A percentile compares a stretch with the other conserved stretches of the same genome.
phyloP scores from a whole-genome alignment of 768 basidiomycete genomes.

The Leccinum pellstonianum region DNA sequence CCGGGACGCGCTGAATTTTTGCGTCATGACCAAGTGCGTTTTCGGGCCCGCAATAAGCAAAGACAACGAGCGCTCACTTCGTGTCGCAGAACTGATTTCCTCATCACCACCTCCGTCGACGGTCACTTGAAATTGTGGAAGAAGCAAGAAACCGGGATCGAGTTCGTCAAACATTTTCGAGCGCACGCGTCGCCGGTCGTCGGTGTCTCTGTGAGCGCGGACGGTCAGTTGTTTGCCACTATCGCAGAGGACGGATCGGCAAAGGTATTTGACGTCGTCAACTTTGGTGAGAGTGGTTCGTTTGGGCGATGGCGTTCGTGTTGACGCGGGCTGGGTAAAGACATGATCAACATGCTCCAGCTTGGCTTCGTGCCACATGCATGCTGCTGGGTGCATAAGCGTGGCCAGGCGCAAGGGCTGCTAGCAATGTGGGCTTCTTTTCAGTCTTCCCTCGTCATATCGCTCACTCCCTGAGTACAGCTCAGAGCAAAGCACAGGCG shows the following conservation, averaged over 20 bases:
- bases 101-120: constrained; percentile 93
- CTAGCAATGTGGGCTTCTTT: constrained; percentile 74
- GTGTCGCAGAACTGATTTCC: constrained; percentile 74
- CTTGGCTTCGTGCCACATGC: constrained; percentile 81
- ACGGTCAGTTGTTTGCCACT: constrained; percentile 90
- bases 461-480: constrained; percentile 40
- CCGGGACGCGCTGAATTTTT: constrained; percentile 86
- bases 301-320: not conserved
- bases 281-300: constrained; percentile 74
- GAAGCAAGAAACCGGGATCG: constrained; percentile 93
- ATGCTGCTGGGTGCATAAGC: constrained; percentile 93
- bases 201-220: constrained; percentile 81
- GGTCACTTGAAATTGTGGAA: constrained; percentile 99
- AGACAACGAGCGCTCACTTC: constrained; percentile 6
- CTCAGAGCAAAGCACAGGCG: constrained; percentile 72
- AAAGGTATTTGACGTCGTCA: constrained; percentile 96
- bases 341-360: constrained; percentile 99
- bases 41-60: too few species aligned
- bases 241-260: constrained; percentile 89
- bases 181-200: constrained; percentile 82
- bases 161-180: constrained; percentile 98
- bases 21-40: constrained; percentile 81
- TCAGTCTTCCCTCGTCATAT: constrained; percentile 19
- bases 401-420: constrained; percentile 83
- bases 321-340: constrained; percentile 38